phyloP scores from a whole-genome alignment of 2,329 filamentous ascomycete species.

The Fusarium coffeatum region DNA sequence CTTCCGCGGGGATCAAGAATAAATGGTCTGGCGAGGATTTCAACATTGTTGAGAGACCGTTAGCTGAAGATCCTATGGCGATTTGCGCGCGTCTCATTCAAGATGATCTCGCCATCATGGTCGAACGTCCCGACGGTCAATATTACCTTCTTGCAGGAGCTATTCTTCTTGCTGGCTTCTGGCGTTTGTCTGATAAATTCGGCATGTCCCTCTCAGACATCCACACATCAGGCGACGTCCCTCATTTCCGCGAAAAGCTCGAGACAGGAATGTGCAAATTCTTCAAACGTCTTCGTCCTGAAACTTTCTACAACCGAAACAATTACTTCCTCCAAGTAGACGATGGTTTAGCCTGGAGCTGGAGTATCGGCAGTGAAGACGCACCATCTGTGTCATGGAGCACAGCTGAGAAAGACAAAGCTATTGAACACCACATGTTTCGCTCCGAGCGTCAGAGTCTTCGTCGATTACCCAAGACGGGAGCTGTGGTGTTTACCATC shows the following conservation, averaged over 20 bases:
- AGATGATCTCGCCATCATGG: conserved; percentile 87
- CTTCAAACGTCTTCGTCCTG: conserved; percentile 76
- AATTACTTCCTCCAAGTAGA: conserved; percentile 94
- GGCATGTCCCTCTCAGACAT: conserved; percentile 84
- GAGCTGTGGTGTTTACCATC: conserved; percentile 78
- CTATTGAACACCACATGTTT: conserved; percentile 80
- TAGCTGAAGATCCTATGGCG: conserved; percentile 82
- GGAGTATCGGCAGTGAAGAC: conserved; percentile 81
- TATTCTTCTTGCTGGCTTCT: conserved; percentile 83
- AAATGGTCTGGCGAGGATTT: conserved; percentile 77
- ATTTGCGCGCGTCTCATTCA: conserved; percentile 79
- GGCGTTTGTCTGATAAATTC: conserved; percentile 83
- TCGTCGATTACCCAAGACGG: conserved; percentile 68
- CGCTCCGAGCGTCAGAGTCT: conserved; percentile 80
- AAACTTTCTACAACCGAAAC: conserved; percentile 73
- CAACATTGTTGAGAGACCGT: conserved; percentile 71
- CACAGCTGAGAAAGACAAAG: conserved; percentile 78
- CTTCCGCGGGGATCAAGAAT: conserved; percentile 75
- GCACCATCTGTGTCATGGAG: conserved; percentile 73
- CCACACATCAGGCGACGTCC: conserved; percentile 81
- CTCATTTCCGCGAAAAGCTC: conserved; percentile 76
- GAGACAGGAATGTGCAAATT: conserved; percentile 85
- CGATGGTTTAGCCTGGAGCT: conserved; percentile 79
- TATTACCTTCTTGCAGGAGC: conserved; percentile 84
- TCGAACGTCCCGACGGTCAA: conserved; percentile 79